phyloP scores from a whole-genome alignment of 805 yeast species.

The Cephaloascus fragrans region DNA sequence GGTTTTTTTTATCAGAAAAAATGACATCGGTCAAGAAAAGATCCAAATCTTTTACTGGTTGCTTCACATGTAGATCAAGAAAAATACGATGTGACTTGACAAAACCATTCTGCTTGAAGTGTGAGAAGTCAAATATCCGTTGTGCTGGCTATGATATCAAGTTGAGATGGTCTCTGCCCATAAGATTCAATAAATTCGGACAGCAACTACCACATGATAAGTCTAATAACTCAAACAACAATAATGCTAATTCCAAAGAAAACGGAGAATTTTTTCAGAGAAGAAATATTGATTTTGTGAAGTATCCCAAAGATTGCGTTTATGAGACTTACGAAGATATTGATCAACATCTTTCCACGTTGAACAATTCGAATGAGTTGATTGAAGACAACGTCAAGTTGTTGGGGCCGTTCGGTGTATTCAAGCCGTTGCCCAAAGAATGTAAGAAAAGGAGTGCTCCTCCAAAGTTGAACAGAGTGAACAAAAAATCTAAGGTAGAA shows the following conservation, averaged over 20 bases:
- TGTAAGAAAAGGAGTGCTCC: background rate
- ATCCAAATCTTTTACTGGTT: constrained; percentile 72
- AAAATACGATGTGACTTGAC: constrained; percentile 74
- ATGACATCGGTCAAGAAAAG: background rate
- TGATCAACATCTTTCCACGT: constrained; percentile 54
- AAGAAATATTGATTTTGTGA: constrained; percentile 64
- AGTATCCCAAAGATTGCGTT: constrained; percentile 46
- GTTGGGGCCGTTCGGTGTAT: constrained; percentile 80
- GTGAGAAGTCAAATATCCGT: constrained; percentile 52
- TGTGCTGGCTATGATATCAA: constrained; percentile 84
- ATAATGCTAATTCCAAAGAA: constrained; percentile 2
- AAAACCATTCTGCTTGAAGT: constrained; percentile 63
- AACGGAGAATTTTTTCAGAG: constrained; percentile 54
- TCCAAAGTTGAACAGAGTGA: too few relatives aligned
- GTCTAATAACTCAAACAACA: background rate
- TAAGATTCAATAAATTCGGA: constrained; percentile 39
- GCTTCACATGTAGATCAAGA: constrained; percentile 77
- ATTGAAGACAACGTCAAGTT: constrained; percentile 36
- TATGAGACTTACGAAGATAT: constrained; percentile 75
- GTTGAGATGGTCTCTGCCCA: constrained; percentile 65
- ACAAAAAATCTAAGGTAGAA: background rate
- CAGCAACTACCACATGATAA: constrained; percentile 14
- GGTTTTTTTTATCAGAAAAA: too few relatives aligned
- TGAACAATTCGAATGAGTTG: constrained; percentile 38
- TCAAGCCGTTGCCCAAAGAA: constrained; percentile 18